Percentiles rank a stretch among this genome's conserved stretches.
These are phyloP conservation scores for Fusarium annulatum DNA, from an alignment of 2,329 filamentous ascomycete species.

Conservation along the genomic window DNA sequence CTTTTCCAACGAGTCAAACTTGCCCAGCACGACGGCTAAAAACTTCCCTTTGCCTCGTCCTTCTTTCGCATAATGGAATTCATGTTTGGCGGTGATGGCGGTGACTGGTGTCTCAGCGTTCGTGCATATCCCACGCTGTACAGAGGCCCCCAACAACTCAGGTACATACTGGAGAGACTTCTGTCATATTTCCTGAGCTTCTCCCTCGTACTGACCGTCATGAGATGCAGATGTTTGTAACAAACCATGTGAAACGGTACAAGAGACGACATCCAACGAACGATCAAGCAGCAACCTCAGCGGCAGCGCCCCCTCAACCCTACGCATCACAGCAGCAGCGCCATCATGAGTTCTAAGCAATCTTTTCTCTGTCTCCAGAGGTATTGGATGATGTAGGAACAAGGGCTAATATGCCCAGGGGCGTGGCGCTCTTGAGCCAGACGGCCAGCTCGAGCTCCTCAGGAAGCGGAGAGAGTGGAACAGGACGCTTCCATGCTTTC, in stretches of 20 bases:
- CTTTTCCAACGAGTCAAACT: background rate
- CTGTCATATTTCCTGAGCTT: too few species aligned
- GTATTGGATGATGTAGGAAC: background rate
- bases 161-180: background rate
- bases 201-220: background rate
- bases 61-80: background rate
- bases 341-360: accelerated
- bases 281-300: background rate
- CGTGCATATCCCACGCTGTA: background rate
- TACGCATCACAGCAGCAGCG: background rate
- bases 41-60: background rate
- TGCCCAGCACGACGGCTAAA: accelerated
- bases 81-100: background rate
- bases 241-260: too few species aligned
- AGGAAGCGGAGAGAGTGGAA: background rate
- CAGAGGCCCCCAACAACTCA: background rate
- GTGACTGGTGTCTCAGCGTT: background rate
- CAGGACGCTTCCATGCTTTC: background rate
- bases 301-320: background rate
- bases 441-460: background rate
- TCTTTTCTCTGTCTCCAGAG: accelerated
- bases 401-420: too few species aligned
- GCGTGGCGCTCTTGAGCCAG: background rate
- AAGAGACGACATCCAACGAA: background rate
- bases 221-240: too few species aligned